Percentiles rank a stretch among this genome's conserved stretches.
Evolutionary conservation across 495 filamentous ascomycete species (phyloP).

Genomic region (Hyaloscypha variabilis): DNA sequence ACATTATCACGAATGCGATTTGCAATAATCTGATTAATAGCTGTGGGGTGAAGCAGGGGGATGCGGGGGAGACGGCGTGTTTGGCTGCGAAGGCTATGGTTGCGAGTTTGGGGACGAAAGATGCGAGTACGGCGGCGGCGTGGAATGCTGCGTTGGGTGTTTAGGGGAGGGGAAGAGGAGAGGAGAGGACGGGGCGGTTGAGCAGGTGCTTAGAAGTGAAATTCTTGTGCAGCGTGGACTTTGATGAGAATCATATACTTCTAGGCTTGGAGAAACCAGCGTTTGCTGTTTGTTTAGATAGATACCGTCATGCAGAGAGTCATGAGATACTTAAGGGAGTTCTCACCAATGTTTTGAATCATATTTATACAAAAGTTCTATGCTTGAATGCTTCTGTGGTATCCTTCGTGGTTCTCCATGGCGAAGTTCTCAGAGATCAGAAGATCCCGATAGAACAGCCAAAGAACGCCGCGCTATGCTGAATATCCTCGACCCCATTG

Average conservation of each 20-base stretch:
- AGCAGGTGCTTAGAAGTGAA: too few species aligned
- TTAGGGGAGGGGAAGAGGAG: neutral
- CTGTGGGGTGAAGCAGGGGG: constrained; percentile 38
- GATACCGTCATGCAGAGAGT: too few species aligned
- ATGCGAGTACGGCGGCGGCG: constrained; percentile 23
- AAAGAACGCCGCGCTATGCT: neutral
- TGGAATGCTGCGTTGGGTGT: constrained; percentile 1
- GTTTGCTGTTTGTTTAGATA: too few species aligned
- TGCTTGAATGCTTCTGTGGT: neutral
- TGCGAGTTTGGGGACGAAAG: constrained; percentile 31
- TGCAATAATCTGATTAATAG: constrained; percentile 52
- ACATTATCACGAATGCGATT: constrained; percentile 67
- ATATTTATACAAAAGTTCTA: neutral
- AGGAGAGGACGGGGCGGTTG: too few species aligned
- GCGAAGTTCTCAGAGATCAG: neutral
- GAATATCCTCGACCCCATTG: neutral
- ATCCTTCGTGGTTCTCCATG: neutral
- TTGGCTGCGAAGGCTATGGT: constrained; percentile 38
- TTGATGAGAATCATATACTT: too few species aligned
- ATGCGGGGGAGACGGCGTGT: constrained; percentile 43
- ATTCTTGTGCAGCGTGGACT: too few species aligned
- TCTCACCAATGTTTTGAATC: neutral
- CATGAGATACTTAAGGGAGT: too few species aligned
- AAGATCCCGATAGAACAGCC: neutral
- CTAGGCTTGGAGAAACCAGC: too few species aligned